Conservation (phyloP, 495 filamentous ascomycete genomes). For the Bacidia rubella region DNA sequence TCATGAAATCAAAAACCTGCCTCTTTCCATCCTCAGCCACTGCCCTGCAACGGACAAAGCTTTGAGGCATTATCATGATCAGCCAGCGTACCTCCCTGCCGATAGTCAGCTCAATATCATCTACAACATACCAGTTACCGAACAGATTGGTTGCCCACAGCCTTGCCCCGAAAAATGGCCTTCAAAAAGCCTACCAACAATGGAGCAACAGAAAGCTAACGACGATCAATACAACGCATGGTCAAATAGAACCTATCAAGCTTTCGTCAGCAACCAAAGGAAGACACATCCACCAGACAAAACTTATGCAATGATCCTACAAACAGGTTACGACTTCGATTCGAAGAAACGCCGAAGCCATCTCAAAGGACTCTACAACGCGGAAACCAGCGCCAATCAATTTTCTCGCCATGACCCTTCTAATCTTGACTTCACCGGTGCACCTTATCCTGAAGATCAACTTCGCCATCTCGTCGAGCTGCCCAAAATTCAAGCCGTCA, state of each 20-base stretch:
- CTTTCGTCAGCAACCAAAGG: background rate
- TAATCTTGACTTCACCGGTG: background rate
- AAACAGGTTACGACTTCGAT: background rate
- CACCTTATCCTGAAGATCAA: background rate
- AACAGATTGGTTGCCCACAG: background rate
- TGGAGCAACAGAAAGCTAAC: background rate
- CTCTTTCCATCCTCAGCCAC: slow-evolving; percentile 6
- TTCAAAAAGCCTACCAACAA: background rate
- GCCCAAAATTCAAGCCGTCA: background rate
- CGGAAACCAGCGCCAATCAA: background rate
- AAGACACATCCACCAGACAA: background rate
- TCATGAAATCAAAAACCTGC: slow-evolving; percentile 10
- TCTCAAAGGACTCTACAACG: background rate
- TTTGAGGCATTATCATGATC: slow-evolving; percentile 3
- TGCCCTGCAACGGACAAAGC: background rate
- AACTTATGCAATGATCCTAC: background rate
- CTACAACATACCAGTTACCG: background rate
- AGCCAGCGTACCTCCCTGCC: background rate
- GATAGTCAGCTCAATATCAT: background rate
- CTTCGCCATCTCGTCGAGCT: background rate
- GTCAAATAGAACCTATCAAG: background rate
- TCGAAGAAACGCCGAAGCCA: background rate
- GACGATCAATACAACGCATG: background rate
- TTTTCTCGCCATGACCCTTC: background rate
- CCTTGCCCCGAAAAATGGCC: background rate